Conservation (phyloP, 73 alveolate genomes). For the Symbiodinium natans region DNA sequence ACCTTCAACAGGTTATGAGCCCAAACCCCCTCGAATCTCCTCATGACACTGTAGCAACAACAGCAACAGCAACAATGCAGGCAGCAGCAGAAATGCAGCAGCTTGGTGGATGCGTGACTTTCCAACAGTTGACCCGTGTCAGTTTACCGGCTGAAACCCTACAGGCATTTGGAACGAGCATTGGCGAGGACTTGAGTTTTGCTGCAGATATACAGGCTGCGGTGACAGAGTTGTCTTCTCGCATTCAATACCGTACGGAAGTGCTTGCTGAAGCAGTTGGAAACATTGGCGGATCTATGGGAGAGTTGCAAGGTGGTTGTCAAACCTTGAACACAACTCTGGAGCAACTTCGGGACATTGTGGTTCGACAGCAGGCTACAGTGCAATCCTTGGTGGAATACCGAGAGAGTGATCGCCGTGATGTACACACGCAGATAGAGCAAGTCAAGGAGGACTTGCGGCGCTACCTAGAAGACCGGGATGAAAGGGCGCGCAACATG, state of each 20-base stretch:
- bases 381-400: neutral
- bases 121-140: neutral
- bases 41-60: neutral
- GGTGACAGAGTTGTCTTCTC: neutral
- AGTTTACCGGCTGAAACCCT: neutral
- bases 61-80: neutral
- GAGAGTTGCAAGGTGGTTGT: neutral
- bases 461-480: neutral
- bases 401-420: neutral
- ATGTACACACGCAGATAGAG: neutral
- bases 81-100: neutral
- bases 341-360: neutral
- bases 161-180: neutral
- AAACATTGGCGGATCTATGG: neutral
- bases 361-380: neutral
- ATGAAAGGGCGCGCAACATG: neutral
- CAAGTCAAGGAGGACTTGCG: neutral
- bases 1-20: neutral
- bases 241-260: neutral
- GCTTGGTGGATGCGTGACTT: neutral
- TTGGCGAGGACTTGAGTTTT: neutral
- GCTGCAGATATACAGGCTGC: neutral
- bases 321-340: neutral
- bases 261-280: neutral
- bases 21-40: neutral